phyloP scores from a whole-genome alignment of 495 filamentous ascomycete genomes.

The Daldinia childiae region DNA sequence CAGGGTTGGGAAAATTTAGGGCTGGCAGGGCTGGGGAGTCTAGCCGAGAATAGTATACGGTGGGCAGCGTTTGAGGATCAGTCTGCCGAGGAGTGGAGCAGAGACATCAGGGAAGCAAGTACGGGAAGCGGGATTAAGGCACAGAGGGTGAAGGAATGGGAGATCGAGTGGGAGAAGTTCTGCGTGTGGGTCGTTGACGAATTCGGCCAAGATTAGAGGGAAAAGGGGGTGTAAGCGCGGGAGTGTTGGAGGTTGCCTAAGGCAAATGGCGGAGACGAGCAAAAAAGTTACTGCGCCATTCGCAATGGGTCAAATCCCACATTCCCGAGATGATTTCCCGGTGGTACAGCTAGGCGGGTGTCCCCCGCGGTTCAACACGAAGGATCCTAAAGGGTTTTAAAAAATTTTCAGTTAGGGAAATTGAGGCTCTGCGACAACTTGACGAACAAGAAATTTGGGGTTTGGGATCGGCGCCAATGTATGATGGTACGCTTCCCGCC shows the following conservation, averaged over 20 bases:
- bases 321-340: slow-evolving; percentile 20
- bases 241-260: slow-evolving; percentile 21
- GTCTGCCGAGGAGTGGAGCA: slow-evolving; percentile 69
- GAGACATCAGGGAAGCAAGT: slow-evolving; percentile 75
- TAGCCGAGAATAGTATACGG: slow-evolving; percentile 91
- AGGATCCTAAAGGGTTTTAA: slow-evolving; percentile 7
- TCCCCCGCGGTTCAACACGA: slow-evolving; percentile 30
- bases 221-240: slow-evolving; percentile 20
- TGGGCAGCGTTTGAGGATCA: slow-evolving; percentile 92
- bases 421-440: slow-evolving; percentile 39
- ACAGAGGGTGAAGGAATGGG: slow-evolving; percentile 78
- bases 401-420: slow-evolving; percentile 12
- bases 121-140: slow-evolving; percentile 79
- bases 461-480: background rate
- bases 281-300: slow-evolving; percentile 3
- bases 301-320: slow-evolving; percentile 12
- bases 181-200: slow-evolving; percentile 89
- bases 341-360: slow-evolving; percentile 6
- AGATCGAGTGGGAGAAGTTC: slow-evolving; percentile 83
- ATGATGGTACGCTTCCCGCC: slow-evolving; percentile 10
- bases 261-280: slow-evolving; percentile 12
- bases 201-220: slow-evolving; percentile 67
- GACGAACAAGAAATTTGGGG: background rate
- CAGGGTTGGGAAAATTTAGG: slow-evolving; percentile 88
- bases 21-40: slow-evolving; percentile 78